Evolutionary conservation across 1,284 basidiomycete species (phyloP), one percentile per base, ranked within the genome.

Genomic region (Psilocybe mexicana): DNA sequence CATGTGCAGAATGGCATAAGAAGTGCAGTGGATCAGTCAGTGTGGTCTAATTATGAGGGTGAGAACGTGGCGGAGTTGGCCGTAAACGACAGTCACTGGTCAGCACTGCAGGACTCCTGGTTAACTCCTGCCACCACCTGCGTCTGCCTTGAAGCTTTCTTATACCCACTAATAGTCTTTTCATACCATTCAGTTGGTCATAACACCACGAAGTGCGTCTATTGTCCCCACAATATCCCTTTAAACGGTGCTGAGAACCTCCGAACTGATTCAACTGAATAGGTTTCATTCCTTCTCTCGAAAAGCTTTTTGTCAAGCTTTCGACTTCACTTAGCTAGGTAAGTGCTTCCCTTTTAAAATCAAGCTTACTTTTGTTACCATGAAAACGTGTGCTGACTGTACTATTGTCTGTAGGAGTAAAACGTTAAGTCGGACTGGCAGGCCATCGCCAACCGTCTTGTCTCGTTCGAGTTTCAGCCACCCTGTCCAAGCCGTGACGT

Each of bases 401-500:
- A 1, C 8, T 33, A 25, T 36, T 36, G 44, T 35, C 11, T 45
- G 30, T 49, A 55, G 47, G 47, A 49, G 38, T 25, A 35, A 28
- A 28, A 36, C 43, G 24, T 26, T 47, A 50, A 58, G 44, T 58
- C 57, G 54, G 57, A 58, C 57, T 50, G 57, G 35, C 40, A 55
- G 53, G 53, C 53, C 45, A 38, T 24, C 44, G 25, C 36, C 42
- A 35, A 40, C 38, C n/a, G 23, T 25, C n/a, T 43, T 45, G 51
- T 52, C 57, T 58, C 25, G 42, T 57, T 57, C 30, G 35, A 58
- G 57, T 58, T 58, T 58, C 57, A 58, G 40, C 57, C 52, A 50
- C 45, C 52, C 26, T 12, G 26, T 53, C 52, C 47, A 50, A 36
- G 25, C 57, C 46, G 48, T 43, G 30, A 14, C 18, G 43, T 45